These are phyloP conservation scores for Phlebopus sp. DNA, from an alignment of 1,284 basidiomycete genomes.

Conservation along the genomic window DNA sequence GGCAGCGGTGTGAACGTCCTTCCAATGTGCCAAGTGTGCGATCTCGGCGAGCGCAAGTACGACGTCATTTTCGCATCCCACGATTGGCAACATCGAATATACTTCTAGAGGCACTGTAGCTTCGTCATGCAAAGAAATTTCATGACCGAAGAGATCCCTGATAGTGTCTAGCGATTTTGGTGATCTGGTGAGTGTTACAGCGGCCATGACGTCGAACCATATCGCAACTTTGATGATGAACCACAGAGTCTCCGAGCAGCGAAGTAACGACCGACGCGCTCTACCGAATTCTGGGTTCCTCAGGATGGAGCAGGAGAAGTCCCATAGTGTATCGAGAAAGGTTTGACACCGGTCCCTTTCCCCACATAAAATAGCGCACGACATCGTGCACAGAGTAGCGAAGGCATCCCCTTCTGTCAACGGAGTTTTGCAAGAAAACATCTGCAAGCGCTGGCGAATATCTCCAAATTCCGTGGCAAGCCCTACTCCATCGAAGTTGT, in stretches of 20 bases:
- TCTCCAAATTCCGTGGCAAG: slow-evolving; percentile 26
- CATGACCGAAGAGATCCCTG: slow-evolving; percentile 45
- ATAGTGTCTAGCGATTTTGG: slow-evolving; percentile 61
- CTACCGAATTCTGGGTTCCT: slow-evolving; percentile 28
- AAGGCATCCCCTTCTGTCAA: slow-evolving; percentile 67
- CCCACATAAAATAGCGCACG: slow-evolving; percentile 70
- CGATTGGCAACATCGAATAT: slow-evolving; percentile 70
- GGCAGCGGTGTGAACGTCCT: slow-evolving; percentile 38
- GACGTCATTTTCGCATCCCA: slow-evolving; percentile 81
- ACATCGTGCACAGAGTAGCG: slow-evolving; percentile 70
- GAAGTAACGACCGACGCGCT: slow-evolving; percentile 45
- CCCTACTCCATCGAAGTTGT: slow-evolving; percentile 15
- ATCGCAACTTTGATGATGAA: slow-evolving; percentile 80
- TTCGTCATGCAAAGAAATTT: slow-evolving; percentile 28
- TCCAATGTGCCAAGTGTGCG: slow-evolving; percentile 63
- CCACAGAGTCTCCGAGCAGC: slow-evolving; percentile 45
- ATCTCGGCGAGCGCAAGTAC: slow-evolving; percentile 77
- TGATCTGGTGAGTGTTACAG: slow-evolving; percentile 57
- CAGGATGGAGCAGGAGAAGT: slow-evolving; percentile 51
- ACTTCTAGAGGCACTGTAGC: slow-evolving; percentile 24
- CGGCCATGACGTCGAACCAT: slow-evolving; percentile 82
- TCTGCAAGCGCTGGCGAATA: slow-evolving; percentile 25
- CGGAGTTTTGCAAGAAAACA: slow-evolving; percentile 27
- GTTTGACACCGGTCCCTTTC: slow-evolving; percentile 63
- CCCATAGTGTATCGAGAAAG: slow-evolving; percentile 58